phyloP scores from a whole-genome alignment of 805 yeast genomes.

The Suhomyces tanzawaensis region DNA sequence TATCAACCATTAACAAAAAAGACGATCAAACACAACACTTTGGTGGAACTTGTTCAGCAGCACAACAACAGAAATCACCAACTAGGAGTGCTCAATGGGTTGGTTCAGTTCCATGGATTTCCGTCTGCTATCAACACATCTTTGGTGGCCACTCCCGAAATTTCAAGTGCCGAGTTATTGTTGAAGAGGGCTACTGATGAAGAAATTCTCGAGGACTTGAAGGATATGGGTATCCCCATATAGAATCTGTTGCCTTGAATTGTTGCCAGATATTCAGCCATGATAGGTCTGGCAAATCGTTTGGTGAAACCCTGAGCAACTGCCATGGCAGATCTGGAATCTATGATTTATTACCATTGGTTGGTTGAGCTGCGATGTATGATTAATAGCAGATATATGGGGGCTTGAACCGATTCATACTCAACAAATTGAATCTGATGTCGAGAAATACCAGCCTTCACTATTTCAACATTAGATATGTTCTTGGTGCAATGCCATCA shows the following conservation, averaged over 20 bases:
- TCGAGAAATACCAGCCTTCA: too few relatives aligned
- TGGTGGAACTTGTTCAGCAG: slow-evolving; percentile 53
- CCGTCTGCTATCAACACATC: slow-evolving; percentile 69
- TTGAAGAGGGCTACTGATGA: slow-evolving; percentile 61
- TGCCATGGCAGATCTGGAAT: too few relatives aligned
- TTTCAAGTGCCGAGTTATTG: slow-evolving; percentile 31
- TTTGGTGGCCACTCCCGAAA: slow-evolving; percentile 18
- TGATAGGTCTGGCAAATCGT: too few relatives aligned
- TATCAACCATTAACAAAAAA: slow-evolving; percentile 29
- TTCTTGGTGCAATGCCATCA: too few relatives aligned
- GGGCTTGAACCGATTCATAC: too few relatives aligned
- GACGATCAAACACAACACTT: slow-evolving; percentile 33
- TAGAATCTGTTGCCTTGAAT: not conserved
- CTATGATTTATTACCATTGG: too few relatives aligned
- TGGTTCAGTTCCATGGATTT: slow-evolving; percentile 66
- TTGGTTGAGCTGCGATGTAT: too few relatives aligned
- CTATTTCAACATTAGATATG: too few relatives aligned
- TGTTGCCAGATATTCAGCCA: too few relatives aligned
- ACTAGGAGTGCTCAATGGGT: slow-evolving; percentile 65
- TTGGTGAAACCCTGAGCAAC: too few relatives aligned
- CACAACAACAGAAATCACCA: slow-evolving; percentile 67
- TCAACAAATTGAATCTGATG: too few relatives aligned
- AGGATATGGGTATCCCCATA: slow-evolving; percentile 52
- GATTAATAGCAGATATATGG: too few relatives aligned
- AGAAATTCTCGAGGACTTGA: slow-evolving; percentile 75